These are phyloP conservation scores for Rhizophagus prolifer DNA, from an alignment of 192 early-diverging fungal species.

Conservation along the genomic window DNA sequence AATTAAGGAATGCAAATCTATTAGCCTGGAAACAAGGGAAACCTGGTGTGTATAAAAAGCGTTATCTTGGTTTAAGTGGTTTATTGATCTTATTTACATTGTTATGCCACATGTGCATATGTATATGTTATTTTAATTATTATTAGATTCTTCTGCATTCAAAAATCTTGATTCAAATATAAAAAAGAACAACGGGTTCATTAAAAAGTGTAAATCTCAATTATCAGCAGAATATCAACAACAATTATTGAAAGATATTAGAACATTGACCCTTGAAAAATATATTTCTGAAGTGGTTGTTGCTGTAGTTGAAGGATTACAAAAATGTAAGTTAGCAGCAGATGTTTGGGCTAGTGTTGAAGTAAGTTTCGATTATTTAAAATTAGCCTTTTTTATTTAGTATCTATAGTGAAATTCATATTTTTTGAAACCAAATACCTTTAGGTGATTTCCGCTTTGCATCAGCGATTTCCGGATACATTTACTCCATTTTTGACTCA, in stretches of 20 bases:
- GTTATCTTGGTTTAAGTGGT: not conserved
- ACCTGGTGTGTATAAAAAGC: slow-evolving; percentile 7
- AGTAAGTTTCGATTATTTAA: slow-evolving; percentile 38
- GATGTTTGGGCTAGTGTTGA: slow-evolving; percentile 86
- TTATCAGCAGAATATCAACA: slow-evolving; percentile 60
- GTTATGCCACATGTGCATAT: not conserved
- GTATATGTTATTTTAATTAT: not conserved
- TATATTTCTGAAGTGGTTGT: slow-evolving; percentile 91
- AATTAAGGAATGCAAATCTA: slow-evolving; percentile 18
- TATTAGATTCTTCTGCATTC: slow-evolving; percentile 41
- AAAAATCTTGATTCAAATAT: slow-evolving; percentile 90
- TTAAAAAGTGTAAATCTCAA: slow-evolving; percentile 84
- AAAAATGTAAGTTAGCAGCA: slow-evolving; percentile 61
- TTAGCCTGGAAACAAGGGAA: slow-evolving; percentile 17
- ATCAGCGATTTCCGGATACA: slow-evolving; percentile 83
- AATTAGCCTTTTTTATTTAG: not conserved
- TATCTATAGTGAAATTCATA: not conserved
- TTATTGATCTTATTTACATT: not conserved
- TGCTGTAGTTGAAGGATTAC: slow-evolving; percentile 74
- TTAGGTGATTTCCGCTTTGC: slow-evolving; percentile 73
- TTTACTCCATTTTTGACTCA: slow-evolving; percentile 72
- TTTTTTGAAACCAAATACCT: not conserved
- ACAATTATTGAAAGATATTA: slow-evolving; percentile 79
- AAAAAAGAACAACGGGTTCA: slow-evolving; percentile 96
- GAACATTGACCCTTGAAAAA: slow-evolving; percentile 90